Conservation (phyloP, 2,329 filamentous ascomycete genomes). For the Diaporthe destruens region DNA sequence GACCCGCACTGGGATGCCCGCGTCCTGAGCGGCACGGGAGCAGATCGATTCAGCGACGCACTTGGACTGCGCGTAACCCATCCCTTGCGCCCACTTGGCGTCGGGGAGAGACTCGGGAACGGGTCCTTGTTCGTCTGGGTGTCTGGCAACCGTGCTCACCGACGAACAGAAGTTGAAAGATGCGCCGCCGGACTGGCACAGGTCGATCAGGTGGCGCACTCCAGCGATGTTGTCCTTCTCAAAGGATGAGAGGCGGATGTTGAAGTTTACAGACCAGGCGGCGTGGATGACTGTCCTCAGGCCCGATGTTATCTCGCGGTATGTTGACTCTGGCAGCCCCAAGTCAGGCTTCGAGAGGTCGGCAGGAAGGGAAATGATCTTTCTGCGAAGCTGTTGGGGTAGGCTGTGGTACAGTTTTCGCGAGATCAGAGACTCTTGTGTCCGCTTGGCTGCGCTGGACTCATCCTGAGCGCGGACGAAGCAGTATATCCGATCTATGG, state of each 20-base stretch:
- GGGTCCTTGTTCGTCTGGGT: slow-evolving; percentile 43
- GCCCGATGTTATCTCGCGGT: slow-evolving; percentile 47
- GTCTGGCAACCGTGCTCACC: slow-evolving; percentile 57
- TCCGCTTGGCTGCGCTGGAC: slow-evolving; percentile 44
- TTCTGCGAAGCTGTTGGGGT: slow-evolving; percentile 44
- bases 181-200: slow-evolving; percentile 47
- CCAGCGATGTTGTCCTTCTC: slow-evolving; percentile 61
- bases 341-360: slow-evolving; percentile 56
- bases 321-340: slow-evolving; percentile 51
- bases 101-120: slow-evolving; percentile 54
- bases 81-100: slow-evolving; percentile 54
- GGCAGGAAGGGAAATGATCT: slow-evolving; percentile 54
- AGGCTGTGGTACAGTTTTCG: slow-evolving; percentile 42
- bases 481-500: slow-evolving; percentile 65
- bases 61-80: slow-evolving; percentile 60
- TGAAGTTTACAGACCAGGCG: slow-evolving; percentile 70
- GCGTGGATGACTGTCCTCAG: slow-evolving; percentile 62
- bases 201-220: slow-evolving; percentile 56
- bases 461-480: slow-evolving; percentile 59
- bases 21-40: slow-evolving; percentile 49
- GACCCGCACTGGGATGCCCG: slow-evolving; percentile 51
- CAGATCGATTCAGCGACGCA: slow-evolving; percentile 56
- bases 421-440: slow-evolving; percentile 31
- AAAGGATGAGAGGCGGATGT: slow-evolving; percentile 63
- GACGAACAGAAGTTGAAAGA: slow-evolving; percentile 65